Conservation (phyloP, 116 monocot species). For the Posidonia oceanica region DNA sequence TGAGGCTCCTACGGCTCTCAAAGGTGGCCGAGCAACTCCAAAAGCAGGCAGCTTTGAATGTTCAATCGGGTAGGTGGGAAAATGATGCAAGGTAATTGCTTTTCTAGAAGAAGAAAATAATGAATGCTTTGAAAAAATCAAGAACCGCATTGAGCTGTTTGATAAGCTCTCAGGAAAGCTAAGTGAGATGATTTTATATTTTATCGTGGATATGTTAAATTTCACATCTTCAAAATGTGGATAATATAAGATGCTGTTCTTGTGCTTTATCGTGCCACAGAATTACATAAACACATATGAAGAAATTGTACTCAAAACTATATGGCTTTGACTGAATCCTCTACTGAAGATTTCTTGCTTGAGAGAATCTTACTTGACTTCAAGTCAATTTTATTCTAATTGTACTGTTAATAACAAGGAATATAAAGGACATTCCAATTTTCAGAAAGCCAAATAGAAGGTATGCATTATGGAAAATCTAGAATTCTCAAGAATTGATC, state of each 20-base stretch:
- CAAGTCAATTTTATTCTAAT: not conserved
- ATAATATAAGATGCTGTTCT: not conserved
- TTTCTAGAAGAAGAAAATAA: constrained; percentile 54
- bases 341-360: too few species aligned
- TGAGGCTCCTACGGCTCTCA: constrained; percentile 56
- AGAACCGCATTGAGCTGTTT: constrained; percentile 45
- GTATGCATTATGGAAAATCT: too few species aligned
- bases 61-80: constrained; percentile 47
- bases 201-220: not conserved
- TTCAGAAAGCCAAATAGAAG: not conserved
- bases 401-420: not conserved
- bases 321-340: too few species aligned
- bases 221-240: not conserved
- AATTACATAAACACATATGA: not conserved
- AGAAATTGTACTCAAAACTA: too few species aligned
- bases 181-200: constrained; percentile 29
- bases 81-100: constrained; percentile 56
- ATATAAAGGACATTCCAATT: not conserved
- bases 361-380: not conserved
- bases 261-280: not conserved
- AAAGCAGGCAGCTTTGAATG: constrained; percentile 35
- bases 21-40: constrained; percentile 67
- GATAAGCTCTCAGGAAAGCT: constrained; percentile 61
- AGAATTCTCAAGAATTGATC: too few species aligned
- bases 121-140: constrained; percentile 52